Conservation (phyloP, 805 yeast species). For the Pichia pseudocactophila region DNA sequence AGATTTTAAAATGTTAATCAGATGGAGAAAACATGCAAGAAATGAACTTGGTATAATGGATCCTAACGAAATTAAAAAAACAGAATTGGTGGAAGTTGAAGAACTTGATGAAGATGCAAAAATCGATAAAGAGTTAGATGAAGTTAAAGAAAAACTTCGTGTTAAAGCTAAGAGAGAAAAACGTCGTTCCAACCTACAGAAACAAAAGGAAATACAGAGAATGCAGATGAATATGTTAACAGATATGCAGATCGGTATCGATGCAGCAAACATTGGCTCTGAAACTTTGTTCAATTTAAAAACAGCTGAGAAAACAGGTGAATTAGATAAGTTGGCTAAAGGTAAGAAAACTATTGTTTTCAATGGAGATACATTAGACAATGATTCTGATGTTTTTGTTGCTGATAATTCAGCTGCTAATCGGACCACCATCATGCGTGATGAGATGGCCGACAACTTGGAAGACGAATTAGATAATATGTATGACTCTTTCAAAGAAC, state of each 20-base stretch:
- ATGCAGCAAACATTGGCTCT: conserved; percentile 74
- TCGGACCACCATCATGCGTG: conserved; percentile 22
- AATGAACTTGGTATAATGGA: conserved; percentile 61
- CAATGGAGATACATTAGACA: conserved; percentile 42
- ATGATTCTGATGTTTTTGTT: conserved; percentile 33
- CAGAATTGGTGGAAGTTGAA: conserved; percentile 51
- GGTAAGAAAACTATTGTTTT: conserved; percentile 68
- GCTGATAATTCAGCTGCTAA: conserved; percentile 5
- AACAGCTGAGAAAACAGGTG: conserved; percentile 83
- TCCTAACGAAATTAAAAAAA: conserved; percentile 41
- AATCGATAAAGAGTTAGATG: conserved; percentile 76
- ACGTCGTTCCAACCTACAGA: conserved; percentile 70
- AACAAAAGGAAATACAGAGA: conserved; percentile 80
- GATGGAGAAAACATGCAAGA: conserved; percentile 86
- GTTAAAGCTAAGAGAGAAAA: conserved; percentile 69
- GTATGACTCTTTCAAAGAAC: conserved; percentile 65
- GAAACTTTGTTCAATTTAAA: conserved; percentile 76
- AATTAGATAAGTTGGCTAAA: conserved; percentile 57
- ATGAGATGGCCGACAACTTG: conserved; percentile 53
- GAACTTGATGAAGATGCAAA: conserved; percentile 79
- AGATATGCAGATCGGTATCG: conserved; percentile 87
- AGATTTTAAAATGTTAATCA: conserved; percentile 77
- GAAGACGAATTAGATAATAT: conserved; percentile 77
- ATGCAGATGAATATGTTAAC: conserved; percentile 96
- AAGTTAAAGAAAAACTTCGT: conserved; percentile 62